A percentile compares a stretch with the other conserved stretches of the same genome.
Evolutionary conservation across 768 basidiomycete species (phyloP).

Genomic region (Boletus rex-veris): DNA sequence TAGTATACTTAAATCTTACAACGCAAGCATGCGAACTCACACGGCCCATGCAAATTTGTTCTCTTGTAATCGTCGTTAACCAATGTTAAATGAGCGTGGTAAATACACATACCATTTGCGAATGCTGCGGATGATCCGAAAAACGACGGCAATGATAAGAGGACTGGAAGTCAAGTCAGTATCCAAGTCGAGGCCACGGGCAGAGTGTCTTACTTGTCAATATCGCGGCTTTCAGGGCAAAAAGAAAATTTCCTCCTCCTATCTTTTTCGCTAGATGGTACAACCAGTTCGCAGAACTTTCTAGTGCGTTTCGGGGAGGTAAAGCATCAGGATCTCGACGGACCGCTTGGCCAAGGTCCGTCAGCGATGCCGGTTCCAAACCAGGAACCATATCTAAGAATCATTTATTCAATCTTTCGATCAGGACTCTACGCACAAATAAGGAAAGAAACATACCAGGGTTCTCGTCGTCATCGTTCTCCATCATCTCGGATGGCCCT

Average conservation of each 20-base stretch:
- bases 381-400: conserved; percentile 54
- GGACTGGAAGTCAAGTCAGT: conserved; percentile 28
- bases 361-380: conserved; percentile 36
- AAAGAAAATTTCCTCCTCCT: conserved; percentile 57
- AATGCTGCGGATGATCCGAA: conserved; percentile 50
- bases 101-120: conserved; percentile 48
- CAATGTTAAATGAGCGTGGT: not conserved
- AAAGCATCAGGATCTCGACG: conserved; percentile 71
- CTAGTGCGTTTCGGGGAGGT: conserved; percentile 59
- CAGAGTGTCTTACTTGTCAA: conserved; percentile 45
- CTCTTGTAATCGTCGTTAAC: conserved; percentile 31
- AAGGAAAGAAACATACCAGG: conserved; percentile 38
- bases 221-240: conserved; percentile 66
- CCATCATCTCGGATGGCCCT: conserved; percentile 37
- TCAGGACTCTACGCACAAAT: not conserved
- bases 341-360: conserved; percentile 55
- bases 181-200: not conserved
- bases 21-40: conserved; percentile 33
- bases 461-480: conserved; percentile 65
- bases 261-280: conserved; percentile 41
- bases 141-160: conserved; percentile 58
- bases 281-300: conserved; percentile 45
- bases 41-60: conserved; percentile 71
- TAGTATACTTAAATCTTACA: not conserved
- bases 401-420: not conserved